Evolutionary conservation across 2,329 filamentous ascomycete species (phyloP).

Genomic region (Atkinsonella texensis): DNA sequence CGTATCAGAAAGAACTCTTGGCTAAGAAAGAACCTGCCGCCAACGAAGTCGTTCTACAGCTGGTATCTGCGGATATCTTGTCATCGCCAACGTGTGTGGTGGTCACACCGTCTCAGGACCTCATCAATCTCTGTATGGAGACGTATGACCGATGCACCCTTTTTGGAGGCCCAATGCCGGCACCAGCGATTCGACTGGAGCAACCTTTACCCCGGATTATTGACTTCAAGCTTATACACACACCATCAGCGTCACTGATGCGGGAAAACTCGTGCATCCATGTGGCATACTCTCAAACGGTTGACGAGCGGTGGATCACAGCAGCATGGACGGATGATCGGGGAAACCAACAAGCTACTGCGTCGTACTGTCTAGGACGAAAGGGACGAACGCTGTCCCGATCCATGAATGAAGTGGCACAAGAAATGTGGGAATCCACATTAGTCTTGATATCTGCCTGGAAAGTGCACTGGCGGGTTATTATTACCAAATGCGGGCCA

Average conservation of each 20-base stretch:
- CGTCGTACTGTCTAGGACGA: slow-evolving; percentile 59
- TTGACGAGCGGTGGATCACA: slow-evolving; percentile 66
- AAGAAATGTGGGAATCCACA: slow-evolving; percentile 70
- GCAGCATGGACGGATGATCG: slow-evolving; percentile 72
- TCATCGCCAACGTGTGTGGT: slow-evolving; percentile 51
- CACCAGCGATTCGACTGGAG: slow-evolving; percentile 63
- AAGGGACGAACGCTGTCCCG: slow-evolving; percentile 40
- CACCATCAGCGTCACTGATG: slow-evolving; percentile 59
- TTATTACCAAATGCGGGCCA: slow-evolving; percentile 58
- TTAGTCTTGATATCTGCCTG: slow-evolving; percentile 57
- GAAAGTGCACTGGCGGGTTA: slow-evolving; percentile 65
- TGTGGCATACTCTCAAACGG: slow-evolving; percentile 63
- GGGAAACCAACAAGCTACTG: slow-evolving; percentile 59
- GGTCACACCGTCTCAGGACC: slow-evolving; percentile 47
- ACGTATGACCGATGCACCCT: slow-evolving; percentile 64
- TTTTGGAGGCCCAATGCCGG: slow-evolving; percentile 43
- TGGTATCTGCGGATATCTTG: slow-evolving; percentile 58
- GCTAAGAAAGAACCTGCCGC: slow-evolving; percentile 30
- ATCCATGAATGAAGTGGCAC: slow-evolving; percentile 50
- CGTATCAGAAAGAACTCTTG: slow-evolving; percentile 32
- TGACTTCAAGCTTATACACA: slow-evolving; percentile 59
- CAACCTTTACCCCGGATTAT: slow-evolving; percentile 57
- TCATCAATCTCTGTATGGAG: slow-evolving; percentile 55
- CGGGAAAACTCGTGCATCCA: slow-evolving; percentile 73
- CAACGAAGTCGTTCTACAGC: slow-evolving; percentile 65